Evolutionary conservation across 306 rosid genomes (phyloP).

Genomic region (Myrica gale): DNA sequence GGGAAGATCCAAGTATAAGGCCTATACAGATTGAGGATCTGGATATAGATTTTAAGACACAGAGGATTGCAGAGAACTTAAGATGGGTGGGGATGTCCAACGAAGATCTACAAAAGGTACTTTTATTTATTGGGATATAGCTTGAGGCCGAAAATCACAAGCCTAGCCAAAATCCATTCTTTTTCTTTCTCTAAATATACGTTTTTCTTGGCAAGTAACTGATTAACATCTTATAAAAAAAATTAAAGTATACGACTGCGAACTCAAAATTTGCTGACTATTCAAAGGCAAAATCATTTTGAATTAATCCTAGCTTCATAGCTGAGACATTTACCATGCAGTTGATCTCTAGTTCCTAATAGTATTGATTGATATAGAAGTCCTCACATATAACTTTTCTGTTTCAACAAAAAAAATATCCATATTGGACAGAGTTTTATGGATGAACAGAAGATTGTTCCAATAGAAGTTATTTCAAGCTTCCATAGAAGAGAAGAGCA

Average conservation of each 20-base stretch:
- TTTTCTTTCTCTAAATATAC: background rate
- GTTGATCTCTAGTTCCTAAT: background rate
- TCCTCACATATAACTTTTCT: background rate
- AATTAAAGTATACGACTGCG: too few species aligned
- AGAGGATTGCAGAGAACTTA: slow-evolving; percentile 60
- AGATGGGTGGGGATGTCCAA: slow-evolving; percentile 89
- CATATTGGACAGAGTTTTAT: slow-evolving; percentile 50
- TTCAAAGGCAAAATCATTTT: too few species aligned
- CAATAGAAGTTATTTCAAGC: slow-evolving; percentile 57
- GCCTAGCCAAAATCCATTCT: background rate
- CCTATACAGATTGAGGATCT: slow-evolving; percentile 50
- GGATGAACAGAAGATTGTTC: slow-evolving; percentile 70
- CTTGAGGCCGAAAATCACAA: background rate
- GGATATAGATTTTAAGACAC: slow-evolving; percentile 52
- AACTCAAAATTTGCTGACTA: too few species aligned
- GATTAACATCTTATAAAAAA: background rate
- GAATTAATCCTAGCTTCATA: too few species aligned
- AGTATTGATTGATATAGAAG: background rate
- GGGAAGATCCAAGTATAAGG: slow-evolving; percentile 56
- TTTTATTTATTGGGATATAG: background rate
- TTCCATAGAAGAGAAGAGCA: slow-evolving; percentile 48
- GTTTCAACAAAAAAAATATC: background rate
- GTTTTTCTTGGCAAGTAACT: background rate
- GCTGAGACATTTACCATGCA: too few species aligned
- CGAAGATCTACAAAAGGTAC: slow-evolving; percentile 65